Base-by-base conservation (phyloP, 1,139 yeast species). In the Saccharomyces pastorianus region DNA sequence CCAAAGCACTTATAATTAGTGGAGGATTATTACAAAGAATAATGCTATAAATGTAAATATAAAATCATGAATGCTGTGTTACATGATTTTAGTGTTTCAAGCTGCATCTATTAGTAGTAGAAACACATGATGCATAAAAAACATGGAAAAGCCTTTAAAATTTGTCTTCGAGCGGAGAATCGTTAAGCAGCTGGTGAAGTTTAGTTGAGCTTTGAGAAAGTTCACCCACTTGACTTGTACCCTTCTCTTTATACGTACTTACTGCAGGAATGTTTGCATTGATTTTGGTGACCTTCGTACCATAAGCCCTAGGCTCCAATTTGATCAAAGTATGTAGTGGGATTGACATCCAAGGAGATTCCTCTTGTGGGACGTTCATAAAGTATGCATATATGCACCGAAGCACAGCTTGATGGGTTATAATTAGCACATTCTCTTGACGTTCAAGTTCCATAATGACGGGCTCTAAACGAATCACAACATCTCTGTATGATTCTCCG, bases 231-330 rank as follows among this genome's bases (percentile, higher is more conserved):
- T 84, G 87, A 28, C 88, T 82, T 0, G 95, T 86, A 4, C 98
- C 99, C 74, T 85, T 91, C 65, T 89, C 96, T 64, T 96, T 88
- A 70, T 91, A 93, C 0, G 99, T 93, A 64, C 95, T 85, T 6
- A 93, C 99, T 0, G 99, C 99, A 1, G 99, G 98, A 55, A 93
- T 93, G 69, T 93, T 90, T 0, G 98, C 98, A 62, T 90, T 89
- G 54, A 93, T 87, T 60, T 95, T 78, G 27, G 93, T 86, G 46
- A 91, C 98, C 49, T 84, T 73, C 0, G 99, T 93, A 54, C 85
- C 85, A 68, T 89, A 91, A 1, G 99, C 97, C 56, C 96, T 78
- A 9, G 98, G 97, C 69, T 95, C 98, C 60, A 93, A 76, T 67
- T 89, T 87, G 64, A 93, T 93, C 69, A 93, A 76, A 0, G 99